Base-by-base conservation (phyloP, 805 yeast genomes). In the Monosporozyma solicola region DNA sequence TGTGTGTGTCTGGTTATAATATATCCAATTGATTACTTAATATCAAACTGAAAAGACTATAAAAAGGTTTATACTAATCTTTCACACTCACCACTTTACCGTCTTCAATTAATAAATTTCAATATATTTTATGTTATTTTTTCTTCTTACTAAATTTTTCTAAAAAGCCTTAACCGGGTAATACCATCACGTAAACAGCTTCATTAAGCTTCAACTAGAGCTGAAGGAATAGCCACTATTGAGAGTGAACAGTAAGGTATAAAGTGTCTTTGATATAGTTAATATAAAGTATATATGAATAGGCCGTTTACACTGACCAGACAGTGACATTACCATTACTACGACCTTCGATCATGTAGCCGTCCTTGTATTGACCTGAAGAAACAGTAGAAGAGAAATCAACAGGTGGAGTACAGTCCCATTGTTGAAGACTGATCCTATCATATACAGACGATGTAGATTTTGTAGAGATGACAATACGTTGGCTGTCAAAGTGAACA, bases 321-420 rank as follows among this genome's bases (percentile, higher is more conserved):
- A 82, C 74, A 20, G 83, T 82, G 20, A 85, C 72, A 24, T 68
- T 70, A 47, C 92, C 92, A 57, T 76, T 77, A 5, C 68, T 63
- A 49, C 85, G 73, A 16, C 88, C 88, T 54, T 82, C 87, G 13
- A 83, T 78, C 55, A 84, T 64, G 63, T 83, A 84, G 1, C 87
- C 87, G 57, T 83, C 84, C 55, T 74, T 76, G 60, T 80, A 82
- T 47, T 79, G 71, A n/a, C 79, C 77, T 4, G 89, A 80, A 2
- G 61, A 60, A 0, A 95, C 87, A 22, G 89, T 78, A 0, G 88
- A 90, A 65, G 86, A 59, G 1, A 81, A 79, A 3, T 65, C 56
- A 8, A 62, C 59, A 3, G 73, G 75, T 1, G 70, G 72, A 5
- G 82, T 84, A 59, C 82, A 74, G 5, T 73, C 67, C 74, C 83